Percentiles rank a stretch among this genome's conserved stretches.
phyloP scores from a whole-genome alignment of 495 filamentous ascomycete species.

The Chlorociboria aeruginascens region DNA sequence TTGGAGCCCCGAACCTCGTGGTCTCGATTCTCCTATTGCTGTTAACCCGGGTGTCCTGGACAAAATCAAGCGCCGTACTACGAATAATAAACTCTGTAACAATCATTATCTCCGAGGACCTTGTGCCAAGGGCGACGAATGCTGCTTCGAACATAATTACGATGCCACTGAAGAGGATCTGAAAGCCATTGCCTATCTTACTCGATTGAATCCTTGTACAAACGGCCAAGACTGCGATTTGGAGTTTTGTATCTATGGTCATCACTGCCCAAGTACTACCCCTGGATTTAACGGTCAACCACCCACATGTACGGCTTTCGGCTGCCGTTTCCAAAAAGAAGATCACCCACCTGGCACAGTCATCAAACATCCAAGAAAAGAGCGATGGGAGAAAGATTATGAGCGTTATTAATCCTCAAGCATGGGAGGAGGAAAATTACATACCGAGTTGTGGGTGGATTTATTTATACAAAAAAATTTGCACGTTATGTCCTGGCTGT shows the following conservation, averaged over 20 bases:
- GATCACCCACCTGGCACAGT: conserved; percentile 39
- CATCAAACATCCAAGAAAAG: conserved; percentile 25
- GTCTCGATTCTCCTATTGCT: conserved; percentile 35
- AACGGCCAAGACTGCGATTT: conserved; percentile 64
- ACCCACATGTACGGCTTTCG: conserved; percentile 28
- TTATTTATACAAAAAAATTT: background rate
- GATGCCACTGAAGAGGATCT: conserved; percentile 55
- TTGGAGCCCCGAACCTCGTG: conserved; percentile 42
- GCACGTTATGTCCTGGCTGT: background rate
- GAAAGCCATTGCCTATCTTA: conserved; percentile 53
- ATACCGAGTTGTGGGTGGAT: too few species aligned
- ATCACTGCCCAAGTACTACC: conserved; percentile 28
- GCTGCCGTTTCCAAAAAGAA: conserved; percentile 33
- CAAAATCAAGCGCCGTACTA: conserved; percentile 60
- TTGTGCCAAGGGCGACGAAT: conserved; percentile 59
- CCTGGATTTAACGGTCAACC: conserved; percentile 18
- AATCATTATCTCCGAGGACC: conserved; percentile 68
- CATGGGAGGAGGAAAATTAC: background rate
- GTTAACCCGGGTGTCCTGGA: conserved; percentile 52
- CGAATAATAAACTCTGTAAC: conserved; percentile 72
- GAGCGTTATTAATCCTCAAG: conserved; percentile 6
- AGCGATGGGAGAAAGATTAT: conserved; percentile 13
- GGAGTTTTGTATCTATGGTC: conserved; percentile 75
- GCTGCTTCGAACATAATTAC: conserved; percentile 65
- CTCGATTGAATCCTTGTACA: conserved; percentile 68